Evolutionary conservation across 2,329 filamentous ascomycete genomes (phyloP), one percentile per base, ranked within the genome.

Genomic region (Penicillium crustosum): DNA sequence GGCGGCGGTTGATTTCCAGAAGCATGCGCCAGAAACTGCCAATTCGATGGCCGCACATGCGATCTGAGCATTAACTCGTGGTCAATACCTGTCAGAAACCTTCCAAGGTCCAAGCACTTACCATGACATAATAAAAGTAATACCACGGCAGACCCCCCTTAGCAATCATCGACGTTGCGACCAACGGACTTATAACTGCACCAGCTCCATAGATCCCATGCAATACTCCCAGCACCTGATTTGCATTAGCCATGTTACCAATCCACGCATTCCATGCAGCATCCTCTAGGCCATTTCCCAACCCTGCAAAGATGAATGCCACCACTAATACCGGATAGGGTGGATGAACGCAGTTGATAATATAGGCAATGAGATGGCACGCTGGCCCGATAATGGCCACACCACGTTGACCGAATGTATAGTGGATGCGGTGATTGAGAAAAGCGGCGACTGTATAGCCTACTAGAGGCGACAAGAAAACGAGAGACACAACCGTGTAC

Each of bases 191-290:
- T 13, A 91, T 77, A 0, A 88, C 87, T 1, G 86, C 90, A 0
- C 90, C 90, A 0, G 88, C 69, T 0, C 89, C 89, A 67, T 91
- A 93, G n/a, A 85, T 81, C 0, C 85, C 88, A 70, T 93, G 89
- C 19, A 93, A 72, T 45, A 92, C 79, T 1, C 90, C 89, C 0
- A 91, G 79, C 1, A 93, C 77, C 68, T 92, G 86, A 69, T 93
- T 92, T 8, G 88, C 83, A 57, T 85, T 83, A 13, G 84, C 81
- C 86, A 93, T 89, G 66, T 87, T 88, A 12, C 90, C 90, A 21
- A 86, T 80, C 82, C 82, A 86, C 0, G 83, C 82, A 66, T 83
- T 84, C 79, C 83, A 86, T 6, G 80, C 84, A 0, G 83, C 82
- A 64, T 86, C 77, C 15, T 73, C 72, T 2, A 78, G 61, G 0